A percentile compares a stretch with the other conserved stretches of the same genome.
phyloP scores from a whole-genome alignment of 345 rosid genomes.

The Combretum micranthum region DNA sequence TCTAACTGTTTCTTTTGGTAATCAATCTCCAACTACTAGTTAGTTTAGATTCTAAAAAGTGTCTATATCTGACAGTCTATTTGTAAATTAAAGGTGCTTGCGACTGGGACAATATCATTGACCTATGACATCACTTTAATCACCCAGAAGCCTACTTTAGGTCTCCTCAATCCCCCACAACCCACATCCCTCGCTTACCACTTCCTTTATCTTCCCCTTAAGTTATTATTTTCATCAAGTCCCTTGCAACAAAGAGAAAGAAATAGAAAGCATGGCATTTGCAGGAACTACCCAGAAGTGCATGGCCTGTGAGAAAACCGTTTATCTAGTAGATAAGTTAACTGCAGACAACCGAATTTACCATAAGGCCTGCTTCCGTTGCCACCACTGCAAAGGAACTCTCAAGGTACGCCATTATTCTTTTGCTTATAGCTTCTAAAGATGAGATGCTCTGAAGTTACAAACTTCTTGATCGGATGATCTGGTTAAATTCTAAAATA shows the following conservation, averaged over 20 bases:
- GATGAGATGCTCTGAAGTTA: too few relatives aligned
- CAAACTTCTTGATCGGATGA: too few relatives aligned
- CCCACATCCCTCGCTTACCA: conserved; percentile 11
- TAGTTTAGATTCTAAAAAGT: too few relatives aligned
- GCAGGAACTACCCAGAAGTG: conserved; percentile 99
- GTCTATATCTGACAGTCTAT: too few relatives aligned
- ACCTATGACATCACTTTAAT: conserved; percentile 29
- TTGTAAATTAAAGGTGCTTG: conserved; percentile 12
- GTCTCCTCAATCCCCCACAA: conserved; percentile 18
- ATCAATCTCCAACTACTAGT: too few relatives aligned
- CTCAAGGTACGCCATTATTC: conserved; percentile 51
- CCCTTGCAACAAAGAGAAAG: neutral
- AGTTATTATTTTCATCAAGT: neutral
- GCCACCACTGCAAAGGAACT: conserved; percentile 99
- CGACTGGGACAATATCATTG: conserved; percentile 27
- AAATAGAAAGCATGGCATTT: conserved; percentile 58
- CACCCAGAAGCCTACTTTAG: conserved; percentile 26
- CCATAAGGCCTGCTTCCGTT: conserved; percentile 95
- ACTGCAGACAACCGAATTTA: conserved; percentile 91
- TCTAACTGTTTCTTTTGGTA: too few relatives aligned
- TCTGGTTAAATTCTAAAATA: too few relatives aligned
- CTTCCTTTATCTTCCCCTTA: conserved; percentile 11
- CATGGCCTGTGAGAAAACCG: conserved; percentile 97
- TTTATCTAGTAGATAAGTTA: conserved; percentile 88
- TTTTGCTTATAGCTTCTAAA: too few relatives aligned